Evolutionary conservation across 208 protist species (phyloP).

Genomic region (Acanthamoeba culbertsoni): DNA sequence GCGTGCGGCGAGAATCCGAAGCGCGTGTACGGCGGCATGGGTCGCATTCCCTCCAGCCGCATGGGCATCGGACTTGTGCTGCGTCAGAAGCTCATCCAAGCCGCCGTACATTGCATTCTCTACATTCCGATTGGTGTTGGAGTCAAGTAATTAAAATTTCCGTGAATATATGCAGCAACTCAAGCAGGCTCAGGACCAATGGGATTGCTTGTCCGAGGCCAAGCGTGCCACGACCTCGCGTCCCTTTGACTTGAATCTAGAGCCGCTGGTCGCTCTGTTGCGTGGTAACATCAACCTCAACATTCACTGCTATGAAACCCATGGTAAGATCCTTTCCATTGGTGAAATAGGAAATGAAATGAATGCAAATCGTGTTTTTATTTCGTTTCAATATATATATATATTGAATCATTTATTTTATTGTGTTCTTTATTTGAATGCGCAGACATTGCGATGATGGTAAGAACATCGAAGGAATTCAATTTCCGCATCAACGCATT

Average conservation of each 20-base stretch:
- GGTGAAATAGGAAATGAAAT: too few species aligned
- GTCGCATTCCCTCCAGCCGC: background rate
- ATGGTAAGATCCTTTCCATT: too few species aligned
- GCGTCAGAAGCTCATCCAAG: conserved; percentile 8
- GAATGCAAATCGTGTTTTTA: too few species aligned
- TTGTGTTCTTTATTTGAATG: too few species aligned
- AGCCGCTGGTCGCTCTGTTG: conserved; percentile 52
- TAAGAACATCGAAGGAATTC: conserved; percentile 64
- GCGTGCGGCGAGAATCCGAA: conserved; percentile 77
- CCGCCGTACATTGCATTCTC: background rate
- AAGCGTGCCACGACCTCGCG: background rate
- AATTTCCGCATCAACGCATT: conserved; percentile 67
- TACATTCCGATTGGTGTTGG: background rate
- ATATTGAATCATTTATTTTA: background rate
- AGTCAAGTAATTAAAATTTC: too few species aligned
- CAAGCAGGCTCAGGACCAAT: background rate
- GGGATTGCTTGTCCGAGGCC: background rate
- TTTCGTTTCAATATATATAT: background rate
- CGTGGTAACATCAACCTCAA: conserved; percentile 44
- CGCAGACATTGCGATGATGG: conserved; percentile 72
- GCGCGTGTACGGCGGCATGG: conserved; percentile 57
- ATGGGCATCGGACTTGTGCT: conserved; percentile 57
- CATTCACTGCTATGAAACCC: conserved; percentile 68
- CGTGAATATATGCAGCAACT: background rate
- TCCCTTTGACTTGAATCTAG: conserved; percentile 53